Evolutionary conservation across 441 rosid genomes (phyloP), one percentile per base, ranked within the genome.

Genomic region (Euphorbia celastroides): DNA sequence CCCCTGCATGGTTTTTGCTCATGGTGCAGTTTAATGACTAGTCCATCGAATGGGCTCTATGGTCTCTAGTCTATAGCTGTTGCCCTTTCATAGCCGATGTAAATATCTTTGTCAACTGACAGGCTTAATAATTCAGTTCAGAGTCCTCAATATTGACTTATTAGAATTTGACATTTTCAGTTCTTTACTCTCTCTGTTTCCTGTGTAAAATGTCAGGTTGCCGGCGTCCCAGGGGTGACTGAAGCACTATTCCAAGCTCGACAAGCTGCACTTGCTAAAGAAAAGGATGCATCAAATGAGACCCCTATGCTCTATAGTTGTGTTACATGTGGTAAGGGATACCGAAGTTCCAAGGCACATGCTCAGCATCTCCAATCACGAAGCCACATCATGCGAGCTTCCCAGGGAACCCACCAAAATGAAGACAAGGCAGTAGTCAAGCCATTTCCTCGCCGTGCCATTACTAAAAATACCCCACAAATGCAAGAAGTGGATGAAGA

Each of bases 191-290:
- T 57, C 12, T 7, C 46, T 14, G 16, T 11, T 16, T 23, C 20
- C 12, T 2, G 14, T 50, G 10, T 23, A 58, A 65, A 25, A 70
- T 16, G 57, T 64, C 74, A 94, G 97, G 83, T 94, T 26, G 99
- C 97, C 73, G 97, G 97, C 46, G 97, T 94, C 75, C 97, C 99
- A 0, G 99, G 97, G 66, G 99, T 93, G 75, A 93, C 96, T 36
- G 97, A 91, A 81, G 83, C 87, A 2, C 52, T 94, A 26, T 94
- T 86, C 76, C 73, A 78, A 70, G 96, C 96, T 8, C 84, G 88
- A 75, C 97, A 94, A 78, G 64, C 83, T 16, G 92, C 88, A 0
- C 73, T 94, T 63, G 87, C 82, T 60, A 83, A 79, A 30, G 96
- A 88, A 71, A 89, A 83, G 65, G 71, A 75, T n/a, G 85, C 80